Percentiles rank a stretch among this genome's conserved stretches.
Conservation (phyloP, 371 early-diverging fungal species). For the Actinomortierella wolfii region DNA sequence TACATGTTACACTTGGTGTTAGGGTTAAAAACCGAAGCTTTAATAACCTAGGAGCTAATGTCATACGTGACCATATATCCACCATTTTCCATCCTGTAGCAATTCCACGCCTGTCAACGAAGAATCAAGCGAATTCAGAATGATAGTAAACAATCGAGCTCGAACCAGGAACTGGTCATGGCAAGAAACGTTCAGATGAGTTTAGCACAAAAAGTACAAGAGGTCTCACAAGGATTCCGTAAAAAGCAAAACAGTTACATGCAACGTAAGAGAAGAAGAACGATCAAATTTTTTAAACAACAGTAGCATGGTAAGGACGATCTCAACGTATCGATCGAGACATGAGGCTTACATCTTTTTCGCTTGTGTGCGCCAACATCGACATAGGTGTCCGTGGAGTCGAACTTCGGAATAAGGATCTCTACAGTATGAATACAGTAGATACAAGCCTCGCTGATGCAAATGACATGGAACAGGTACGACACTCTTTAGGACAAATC, state of each 20-base stretch:
- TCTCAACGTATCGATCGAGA: no score
- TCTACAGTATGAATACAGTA: not conserved
- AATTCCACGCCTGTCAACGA: slow-evolving; percentile 83
- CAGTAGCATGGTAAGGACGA: no score
- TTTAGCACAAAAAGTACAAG: slow-evolving; percentile 90
- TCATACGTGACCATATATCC: no score
- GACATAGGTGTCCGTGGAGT: slow-evolving; percentile 39
- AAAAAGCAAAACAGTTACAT: slow-evolving; percentile 88
- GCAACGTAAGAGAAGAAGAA: slow-evolving; percentile 63
- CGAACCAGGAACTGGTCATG: slow-evolving; percentile 71
- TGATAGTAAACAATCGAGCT: slow-evolving; percentile 48
- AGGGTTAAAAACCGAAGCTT: no score
- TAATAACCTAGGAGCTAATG: not conserved
- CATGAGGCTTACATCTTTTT: no score
- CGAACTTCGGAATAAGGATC: slow-evolving; percentile 44
- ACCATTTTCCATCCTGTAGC: slow-evolving; percentile 47
- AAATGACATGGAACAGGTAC: no score
- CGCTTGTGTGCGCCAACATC: not conserved
- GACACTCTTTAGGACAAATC: no score
- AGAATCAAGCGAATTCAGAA: slow-evolving; percentile 77
- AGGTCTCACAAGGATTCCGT: slow-evolving; percentile 79
- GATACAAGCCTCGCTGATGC: no score
- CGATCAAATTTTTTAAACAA: slow-evolving; percentile 4
- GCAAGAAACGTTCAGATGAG: slow-evolving; percentile 88
- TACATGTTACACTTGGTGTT: no score